phyloP scores from a whole-genome alignment of 2,329 filamentous ascomycete genomes.

The Xylaria multiplex region DNA sequence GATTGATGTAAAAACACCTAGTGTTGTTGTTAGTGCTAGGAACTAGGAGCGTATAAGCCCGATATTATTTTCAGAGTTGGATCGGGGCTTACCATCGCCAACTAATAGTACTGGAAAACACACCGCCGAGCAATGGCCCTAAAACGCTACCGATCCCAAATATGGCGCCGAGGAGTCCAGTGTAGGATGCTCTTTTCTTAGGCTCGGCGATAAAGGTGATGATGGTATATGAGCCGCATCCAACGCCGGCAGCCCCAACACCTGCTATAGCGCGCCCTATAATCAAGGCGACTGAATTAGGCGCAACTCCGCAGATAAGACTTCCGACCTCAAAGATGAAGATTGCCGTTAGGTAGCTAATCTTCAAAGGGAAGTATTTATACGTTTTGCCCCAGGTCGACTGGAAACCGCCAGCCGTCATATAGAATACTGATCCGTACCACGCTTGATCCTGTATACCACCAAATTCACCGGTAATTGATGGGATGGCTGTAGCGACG shows the following conservation, averaged over 20 bases:
- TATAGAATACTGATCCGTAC: conserved; percentile 67
- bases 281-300: conserved; percentile 35
- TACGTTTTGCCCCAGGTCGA: conserved; percentile 60
- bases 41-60: neutral
- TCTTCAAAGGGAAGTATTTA: conserved; percentile 53
- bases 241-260: conserved; percentile 51
- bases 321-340: conserved; percentile 34
- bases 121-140: conserved; percentile 1
- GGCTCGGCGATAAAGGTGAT: conserved; percentile 39
- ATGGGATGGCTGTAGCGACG: conserved; percentile 65
- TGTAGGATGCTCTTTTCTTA: conserved; percentile 29
- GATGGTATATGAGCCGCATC: conserved; percentile 50
- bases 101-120: neutral
- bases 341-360: conserved; percentile 35
- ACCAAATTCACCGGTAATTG: conserved; percentile 64
- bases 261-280: conserved; percentile 39
- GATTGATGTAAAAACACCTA: conserved; percentile 41
- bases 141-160: conserved; percentile 38
- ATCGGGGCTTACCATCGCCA: conserved; percentile 12
- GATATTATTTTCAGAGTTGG: neutral
- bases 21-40: neutral
- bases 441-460: conserved; percentile 65
- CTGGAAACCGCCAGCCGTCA: conserved; percentile 58
- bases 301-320: conserved; percentile 35
- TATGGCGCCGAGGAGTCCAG: conserved; percentile 50